Base-by-base conservation (phyloP, 805 yeast species). In the Candida tibetensis region DNA sequence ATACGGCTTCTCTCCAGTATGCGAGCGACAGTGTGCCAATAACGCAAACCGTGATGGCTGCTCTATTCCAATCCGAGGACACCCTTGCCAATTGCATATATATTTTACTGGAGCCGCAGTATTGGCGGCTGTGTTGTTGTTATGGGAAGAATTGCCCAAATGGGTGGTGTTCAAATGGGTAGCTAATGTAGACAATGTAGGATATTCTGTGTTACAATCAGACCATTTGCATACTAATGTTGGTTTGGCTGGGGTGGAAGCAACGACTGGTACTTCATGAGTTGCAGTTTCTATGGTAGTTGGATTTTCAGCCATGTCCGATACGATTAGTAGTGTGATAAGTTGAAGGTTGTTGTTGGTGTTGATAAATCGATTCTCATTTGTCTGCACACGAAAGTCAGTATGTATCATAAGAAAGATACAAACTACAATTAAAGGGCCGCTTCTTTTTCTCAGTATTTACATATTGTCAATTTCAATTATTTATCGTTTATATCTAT, bases 1-100 rank as follows among this genome's bases (percentile, higher is more conserved):
- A 47, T 74, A 80, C 25, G 86, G 86, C 48, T 72, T 72, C 48
- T 82, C 85, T 1, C 83, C 81, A 0, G 84, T 77, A 54, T 84
- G 91, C 1, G 77, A 68, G 39, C 86, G 57, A 46, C 81, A 64
- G 52, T 83, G 91, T 0, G 83, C 68, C 0, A 79, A 65, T 22
- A 84, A 64, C 1, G 83, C 81, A 56, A 75, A 74, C 34, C 80
- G 52, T 8, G 78, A 72, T 12, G 77, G 77, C 50, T 74, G 81
- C 18, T 64, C 64, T 2, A 72, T 55, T 4, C 81, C 82, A 37
- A 61, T 66, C 12, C 79, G 46, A 10, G 72, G 57, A 52, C 90
- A 82, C 7, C 68, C 73, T 27, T 63, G 69, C 90, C 90, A 82
- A 30, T 70, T 74, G 46, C 89, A 82, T 5, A 69, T 53, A 45